These are phyloP conservation scores for Botrytis porri DNA, from an alignment of 2,329 filamentous ascomycete genomes.

Conservation along the genomic window DNA sequence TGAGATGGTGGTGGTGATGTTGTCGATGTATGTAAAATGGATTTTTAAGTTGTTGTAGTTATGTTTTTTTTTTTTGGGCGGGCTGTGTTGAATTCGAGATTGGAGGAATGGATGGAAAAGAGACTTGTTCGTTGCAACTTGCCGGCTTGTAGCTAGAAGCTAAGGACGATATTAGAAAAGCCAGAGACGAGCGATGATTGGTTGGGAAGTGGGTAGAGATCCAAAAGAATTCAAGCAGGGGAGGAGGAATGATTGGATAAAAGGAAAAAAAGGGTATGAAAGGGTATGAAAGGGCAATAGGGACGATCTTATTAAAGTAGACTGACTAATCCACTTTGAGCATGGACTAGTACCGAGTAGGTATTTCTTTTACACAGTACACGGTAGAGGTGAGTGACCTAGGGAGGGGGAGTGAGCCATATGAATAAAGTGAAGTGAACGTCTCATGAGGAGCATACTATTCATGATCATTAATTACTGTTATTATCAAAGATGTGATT, in stretches of 20 bases:
- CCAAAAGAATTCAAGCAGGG: slow-evolving; percentile 1
- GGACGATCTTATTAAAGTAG: background rate
- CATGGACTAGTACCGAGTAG: background rate
- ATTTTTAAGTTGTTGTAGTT: slow-evolving; percentile 9
- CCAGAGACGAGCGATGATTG: background rate
- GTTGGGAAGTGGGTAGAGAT: background rate
- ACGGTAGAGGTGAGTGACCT: no score
- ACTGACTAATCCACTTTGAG: background rate
- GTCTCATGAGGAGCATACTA: background rate
- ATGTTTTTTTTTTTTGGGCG: slow-evolving; percentile 8
- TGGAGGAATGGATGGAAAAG: slow-evolving; percentile 19
- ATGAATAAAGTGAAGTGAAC: background rate
- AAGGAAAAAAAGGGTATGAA: background rate
- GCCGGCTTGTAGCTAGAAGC: slow-evolving; percentile 7
- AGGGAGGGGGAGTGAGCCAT: no score
- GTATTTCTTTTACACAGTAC: no score
- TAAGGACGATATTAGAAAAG: slow-evolving; percentile 10
- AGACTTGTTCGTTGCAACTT: slow-evolving; percentile 19
- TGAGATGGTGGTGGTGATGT: slow-evolving; percentile 14
- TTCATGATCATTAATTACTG: background rate
- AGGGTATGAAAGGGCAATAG: background rate
- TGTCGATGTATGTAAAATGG: slow-evolving; percentile 4
- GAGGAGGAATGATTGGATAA: background rate
- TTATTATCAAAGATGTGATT: background rate
- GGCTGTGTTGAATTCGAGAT: slow-evolving; percentile 20